Base-by-base conservation (phyloP, 768 basidiomycete genomes). In the Leccinum boreale region DNA sequence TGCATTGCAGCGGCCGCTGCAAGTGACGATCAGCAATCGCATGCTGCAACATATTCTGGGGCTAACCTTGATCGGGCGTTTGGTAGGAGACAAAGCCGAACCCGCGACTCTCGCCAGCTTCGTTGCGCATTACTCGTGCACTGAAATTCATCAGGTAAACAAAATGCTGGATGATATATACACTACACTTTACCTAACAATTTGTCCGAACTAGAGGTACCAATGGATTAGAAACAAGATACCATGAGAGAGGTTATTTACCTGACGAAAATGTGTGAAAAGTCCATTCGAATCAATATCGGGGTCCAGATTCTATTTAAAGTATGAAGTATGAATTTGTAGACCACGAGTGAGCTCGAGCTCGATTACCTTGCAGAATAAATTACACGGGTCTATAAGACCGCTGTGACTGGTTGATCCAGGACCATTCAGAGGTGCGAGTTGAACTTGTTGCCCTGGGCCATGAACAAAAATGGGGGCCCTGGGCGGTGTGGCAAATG, bases 21-120 rank as follows among this genome's bases (percentile, higher is more conserved):
- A 57, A 47, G 59, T 49, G 17, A 33, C 21, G 24, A 42, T 57
- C n/a, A 68, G 49, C 21, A 5, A 44, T 56, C 21, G 26, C 49
- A 39, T 36, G 21, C 23, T 5, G 23, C 21, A 45, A 9, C 17
- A 26, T 9, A 50, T 21, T 54, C 42, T 26, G 50, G 53, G 7
- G 26, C 66, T 14, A 61, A 89, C 92, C 92, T 81, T 93, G 88
- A 61, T 89, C 85, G 21, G 92, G 89, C 9, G 84, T 81, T 69
- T 92, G 89, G 73, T 77, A 95, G 3, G 90, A 92, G 45, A 95
- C 94, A 66, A 95, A 96, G 28, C 94, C 94, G 68, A 95, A 96
- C 10, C 93, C 89, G 62, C 90, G 86, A 73, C 89, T 87, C 52
- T 87, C 85, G 33, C 90, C 89, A 58, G 60, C 74, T 67, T 94